Evolutionary conservation across 2,329 filamentous ascomycete genomes (phyloP).

Genomic region (Celoporthe dispersa): DNA sequence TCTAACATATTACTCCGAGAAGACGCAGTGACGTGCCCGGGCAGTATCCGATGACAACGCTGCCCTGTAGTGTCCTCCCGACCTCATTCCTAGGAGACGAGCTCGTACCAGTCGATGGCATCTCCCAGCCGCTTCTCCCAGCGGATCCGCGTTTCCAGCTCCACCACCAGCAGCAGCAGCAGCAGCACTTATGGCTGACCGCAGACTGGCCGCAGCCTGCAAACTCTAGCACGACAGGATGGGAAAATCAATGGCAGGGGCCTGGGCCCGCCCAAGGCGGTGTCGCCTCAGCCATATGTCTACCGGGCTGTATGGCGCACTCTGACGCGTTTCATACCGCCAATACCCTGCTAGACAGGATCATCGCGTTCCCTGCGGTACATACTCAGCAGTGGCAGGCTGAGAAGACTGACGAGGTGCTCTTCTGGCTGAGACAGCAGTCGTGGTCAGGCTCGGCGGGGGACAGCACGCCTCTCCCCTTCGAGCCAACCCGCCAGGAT

Average conservation of each 20-base stretch:
- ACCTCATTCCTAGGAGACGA: conserved; percentile 21
- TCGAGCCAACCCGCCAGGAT: conserved; percentile 48
- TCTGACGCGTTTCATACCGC: conserved; percentile 38
- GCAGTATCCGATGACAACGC: neutral
- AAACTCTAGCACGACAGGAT: neutral
- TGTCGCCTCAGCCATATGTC: conserved; percentile 30
- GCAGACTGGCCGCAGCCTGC: neutral
- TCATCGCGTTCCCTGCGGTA: conserved; percentile 30
- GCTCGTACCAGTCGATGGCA: conserved; percentile 27
- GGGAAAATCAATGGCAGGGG: conserved; percentile 3
- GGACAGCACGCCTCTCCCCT: conserved; percentile 45
- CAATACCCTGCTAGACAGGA: conserved; percentile 35
- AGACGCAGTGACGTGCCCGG: conserved; percentile 16
- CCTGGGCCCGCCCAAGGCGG: neutral
- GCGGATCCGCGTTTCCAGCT: neutral
- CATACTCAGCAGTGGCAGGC: conserved; percentile 29
- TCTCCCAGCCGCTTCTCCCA: conserved; percentile 31
- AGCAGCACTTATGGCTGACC: conserved; percentile 5
- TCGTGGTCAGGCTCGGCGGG: conserved; percentile 10
- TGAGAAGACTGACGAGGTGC: conserved; percentile 28
- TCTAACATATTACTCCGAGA: neutral
- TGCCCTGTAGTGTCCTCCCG: conserved; percentile 27
- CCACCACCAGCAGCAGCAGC: neutral
- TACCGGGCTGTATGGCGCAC: conserved; percentile 35
- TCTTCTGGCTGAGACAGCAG: conserved; percentile 38